Percentiles rank a stretch among this genome's conserved stretches.
phyloP scores from a whole-genome alignment of 169 alveolate genomes.

The Haemoproteus tartakovskyi region DNA sequence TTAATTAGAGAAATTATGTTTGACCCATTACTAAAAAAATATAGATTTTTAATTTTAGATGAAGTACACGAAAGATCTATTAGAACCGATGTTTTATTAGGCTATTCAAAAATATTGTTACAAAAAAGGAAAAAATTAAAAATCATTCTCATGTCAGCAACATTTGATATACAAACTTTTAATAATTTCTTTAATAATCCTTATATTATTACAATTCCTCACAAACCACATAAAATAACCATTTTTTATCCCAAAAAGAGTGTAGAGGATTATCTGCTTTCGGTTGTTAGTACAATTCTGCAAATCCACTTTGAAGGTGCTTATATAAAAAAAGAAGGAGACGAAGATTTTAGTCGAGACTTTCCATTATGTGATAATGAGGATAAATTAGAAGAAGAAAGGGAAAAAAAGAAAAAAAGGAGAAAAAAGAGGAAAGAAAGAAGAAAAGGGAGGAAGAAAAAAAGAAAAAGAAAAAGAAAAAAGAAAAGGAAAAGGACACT shows the following conservation, averaged over 20 bases:
- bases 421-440: constrained; percentile 36
- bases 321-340: too few relatives aligned
- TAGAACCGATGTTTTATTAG: constrained; percentile 98
- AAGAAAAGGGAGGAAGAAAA: constrained; percentile 1
- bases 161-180: constrained; percentile 98
- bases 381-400: not conserved
- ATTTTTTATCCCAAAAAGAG: constrained; percentile 98
- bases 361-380: not conserved
- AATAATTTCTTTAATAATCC: constrained; percentile 95
- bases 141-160: constrained; percentile 93
- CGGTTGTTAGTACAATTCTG: constrained; percentile 96
- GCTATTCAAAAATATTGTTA: constrained; percentile 93
- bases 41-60: constrained; percentile 96
- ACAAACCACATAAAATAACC: constrained; percentile 95
- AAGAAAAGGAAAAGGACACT: not conserved
- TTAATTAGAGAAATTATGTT: constrained; percentile 94
- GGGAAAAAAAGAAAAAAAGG: constrained; percentile 6
- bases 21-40: constrained; percentile 92
- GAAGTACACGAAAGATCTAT: constrained; percentile 99
- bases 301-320: too few relatives aligned
- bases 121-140: constrained; percentile 85
- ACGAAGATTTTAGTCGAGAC: constrained; percentile 31
- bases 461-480: constrained; percentile 32
- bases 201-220: constrained; percentile 94
- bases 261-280: constrained; percentile 99